Conservation (phyloP, 495 filamentous ascomycete species). For the Xylaria curta region DNA sequence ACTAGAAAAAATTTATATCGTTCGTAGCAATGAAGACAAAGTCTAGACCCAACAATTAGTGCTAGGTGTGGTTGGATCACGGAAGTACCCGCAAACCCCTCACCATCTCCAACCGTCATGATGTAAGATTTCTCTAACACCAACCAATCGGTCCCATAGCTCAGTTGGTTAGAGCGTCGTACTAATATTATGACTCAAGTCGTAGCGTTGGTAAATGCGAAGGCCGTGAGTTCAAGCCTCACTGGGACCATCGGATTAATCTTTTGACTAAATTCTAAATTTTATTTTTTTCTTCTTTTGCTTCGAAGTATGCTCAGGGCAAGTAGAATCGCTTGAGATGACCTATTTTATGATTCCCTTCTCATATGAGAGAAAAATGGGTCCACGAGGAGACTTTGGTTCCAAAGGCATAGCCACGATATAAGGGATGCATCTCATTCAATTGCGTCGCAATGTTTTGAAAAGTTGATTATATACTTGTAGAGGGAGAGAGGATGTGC, state of each 20-base stretch:
- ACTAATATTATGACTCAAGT: slow-evolving; percentile 18
- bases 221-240: slow-evolving; percentile 26
- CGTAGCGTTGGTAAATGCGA: slow-evolving; percentile 23
- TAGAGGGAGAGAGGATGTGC: too few relatives aligned
- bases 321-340: not conserved
- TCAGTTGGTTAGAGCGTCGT: slow-evolving; percentile 28
- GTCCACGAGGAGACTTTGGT: too few relatives aligned
- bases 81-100: not conserved
- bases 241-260: slow-evolving; percentile 20
- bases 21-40: not conserved
- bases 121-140: not conserved
- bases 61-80: not conserved
- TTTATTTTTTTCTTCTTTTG: not conserved
- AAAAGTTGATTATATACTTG: not conserved
- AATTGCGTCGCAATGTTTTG: too few relatives aligned
- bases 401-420: too few relatives aligned
- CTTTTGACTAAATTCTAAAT: not conserved
- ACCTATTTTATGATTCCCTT: too few relatives aligned
- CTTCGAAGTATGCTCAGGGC: not conserved
- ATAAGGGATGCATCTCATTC: too few relatives aligned
- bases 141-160: slow-evolving; percentile 17
- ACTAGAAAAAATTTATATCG: not conserved
- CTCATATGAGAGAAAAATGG: too few relatives aligned
- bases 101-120: not conserved
- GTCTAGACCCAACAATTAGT: not conserved